Base-by-base conservation (phyloP, 2,329 filamentous ascomycete species). In the Colletotrichum nymphaeae region DNA sequence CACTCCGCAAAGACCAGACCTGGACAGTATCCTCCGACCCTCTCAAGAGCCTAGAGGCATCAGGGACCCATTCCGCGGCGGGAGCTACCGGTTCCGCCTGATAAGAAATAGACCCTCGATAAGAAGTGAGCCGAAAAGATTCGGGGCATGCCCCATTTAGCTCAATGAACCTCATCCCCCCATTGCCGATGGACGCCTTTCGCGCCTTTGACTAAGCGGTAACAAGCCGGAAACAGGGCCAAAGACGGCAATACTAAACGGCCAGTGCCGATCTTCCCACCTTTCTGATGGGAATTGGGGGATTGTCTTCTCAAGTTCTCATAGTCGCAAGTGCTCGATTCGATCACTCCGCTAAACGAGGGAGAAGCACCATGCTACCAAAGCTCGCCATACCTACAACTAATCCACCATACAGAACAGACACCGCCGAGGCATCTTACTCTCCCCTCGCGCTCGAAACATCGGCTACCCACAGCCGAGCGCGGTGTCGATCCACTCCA, bases 401-500 rank as follows among this genome's bases (percentile, higher is more conserved):
- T 42, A 60, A 46, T 28, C 56, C 60, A 66, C 49, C 28, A 14
- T 35, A 37, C 37, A 35, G 19, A 4, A n/a, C n/a, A 11, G 46
- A 35, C 69, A 35, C 66, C n/a, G 66, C 65, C 69, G 65, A 72
- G 69, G 65, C 58, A 69, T 58, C 58, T 73, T 11, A 55, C 52
- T 19, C 52, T 3, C 22, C 4, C 9, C 52, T 30, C 67, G 67
- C 55, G 37, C 42, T 70, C 67, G 66, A 72, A 72, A 57, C 71
- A 71, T 70, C 49, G 67, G 71, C 46, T 52, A n/a, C 49, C 60
- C 55, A 62, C 46, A 63, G 67, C 71, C 71, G 71, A 73, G 62
- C 67, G 69, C 71, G 60, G 71, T 66, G 49, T 70, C 67, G 71
- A 73, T 73, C 71, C 67, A 66, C 71, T 71, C 71, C 67, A 73